phyloP scores from a whole-genome alignment of 805 yeast genomes.

The Spathaspora sp. region DNA sequence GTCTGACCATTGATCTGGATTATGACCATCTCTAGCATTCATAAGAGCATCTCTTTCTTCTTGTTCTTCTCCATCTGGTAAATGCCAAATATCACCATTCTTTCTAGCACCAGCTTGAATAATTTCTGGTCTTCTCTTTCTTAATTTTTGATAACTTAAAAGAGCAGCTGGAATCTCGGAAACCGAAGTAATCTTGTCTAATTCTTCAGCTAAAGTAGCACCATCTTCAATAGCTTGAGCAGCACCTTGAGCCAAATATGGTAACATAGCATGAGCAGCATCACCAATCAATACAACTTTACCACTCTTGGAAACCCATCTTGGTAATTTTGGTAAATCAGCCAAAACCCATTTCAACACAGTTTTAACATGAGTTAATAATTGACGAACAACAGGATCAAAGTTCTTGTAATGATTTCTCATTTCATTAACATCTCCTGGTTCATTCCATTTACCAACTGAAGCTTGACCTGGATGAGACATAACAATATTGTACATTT shows the following conservation, averaged over 20 bases:
- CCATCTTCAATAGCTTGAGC: conserved; percentile 21
- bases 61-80: conserved; percentile 25
- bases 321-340: conserved; percentile 14
- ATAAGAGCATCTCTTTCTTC: conserved; percentile 17
- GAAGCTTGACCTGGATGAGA: conserved; percentile 13
- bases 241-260: conserved; percentile 20
- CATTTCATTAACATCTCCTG: conserved; percentile 11
- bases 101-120: conserved; percentile 12
- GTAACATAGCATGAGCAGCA: conserved; percentile 23
- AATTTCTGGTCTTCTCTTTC: conserved; percentile 11
- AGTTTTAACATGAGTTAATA: conserved; percentile 12
- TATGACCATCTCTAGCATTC: conserved; percentile 10
- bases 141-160: conserved; percentile 5
- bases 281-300: conserved; percentile 18
- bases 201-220: conserved; percentile 14
- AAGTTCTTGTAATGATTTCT: conserved; percentile 7
- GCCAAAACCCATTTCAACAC: conserved; percentile 15
- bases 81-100: conserved; percentile 18
- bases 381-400: conserved; percentile 12
- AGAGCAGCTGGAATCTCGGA: conserved; percentile 8
- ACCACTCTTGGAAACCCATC: conserved; percentile 13
- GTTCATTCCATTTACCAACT: conserved; percentile 14
- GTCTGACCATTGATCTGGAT: conserved; percentile 11
- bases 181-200: conserved; percentile 1
- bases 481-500: conserved; percentile 12